These are phyloP conservation scores for Aureobasidium zeae DNA, from an alignment of 2,329 filamentous ascomycete species.

Conservation along the genomic window DNA sequence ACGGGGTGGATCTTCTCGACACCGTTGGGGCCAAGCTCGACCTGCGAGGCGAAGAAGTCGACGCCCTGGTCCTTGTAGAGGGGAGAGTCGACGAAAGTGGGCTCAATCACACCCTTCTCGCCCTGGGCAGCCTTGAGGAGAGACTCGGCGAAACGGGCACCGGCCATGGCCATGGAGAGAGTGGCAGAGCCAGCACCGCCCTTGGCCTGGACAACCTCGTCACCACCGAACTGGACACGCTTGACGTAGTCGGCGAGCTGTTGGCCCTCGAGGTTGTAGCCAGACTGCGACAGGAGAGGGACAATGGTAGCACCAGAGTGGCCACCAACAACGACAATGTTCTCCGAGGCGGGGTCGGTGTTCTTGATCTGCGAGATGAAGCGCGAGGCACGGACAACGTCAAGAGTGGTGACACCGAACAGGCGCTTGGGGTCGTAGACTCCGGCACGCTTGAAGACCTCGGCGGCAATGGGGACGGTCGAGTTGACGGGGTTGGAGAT, in stretches of 20 bases:
- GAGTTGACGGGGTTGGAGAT: conserved; percentile 99
- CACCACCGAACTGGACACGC: conserved; percentile 97
- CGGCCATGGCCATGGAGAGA: conserved; percentile 97
- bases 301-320: conserved; percentile 99
- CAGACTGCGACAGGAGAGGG: conserved; percentile 90
- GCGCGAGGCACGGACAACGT: conserved; percentile 92
- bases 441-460: conserved; percentile 89
- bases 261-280: conserved; percentile 74
- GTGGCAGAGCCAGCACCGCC: conserved; percentile 94
- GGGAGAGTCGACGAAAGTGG: conserved; percentile 91
- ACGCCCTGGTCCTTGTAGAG: conserved; percentile 98
- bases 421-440: conserved; percentile 99
- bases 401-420: conserved; percentile 98
- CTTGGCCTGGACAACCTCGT: conserved; percentile 99
- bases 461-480: conserved; percentile 92
- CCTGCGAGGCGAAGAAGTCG: conserved; percentile 91
- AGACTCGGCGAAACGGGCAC: conserved; percentile 75
- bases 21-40: conserved; percentile 93
- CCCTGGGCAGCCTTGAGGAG: conserved; percentile 87
- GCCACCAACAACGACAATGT: conserved; percentile 91
- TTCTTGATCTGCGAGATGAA: conserved; percentile 94
- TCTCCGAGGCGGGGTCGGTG: conserved; percentile 84
- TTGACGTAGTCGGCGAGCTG: conserved; percentile 68
- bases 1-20: conserved; percentile 87
- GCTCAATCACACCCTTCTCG: conserved; percentile 91